Conservation (phyloP, 148 eudicot species). For the Cornus florida region DNA sequence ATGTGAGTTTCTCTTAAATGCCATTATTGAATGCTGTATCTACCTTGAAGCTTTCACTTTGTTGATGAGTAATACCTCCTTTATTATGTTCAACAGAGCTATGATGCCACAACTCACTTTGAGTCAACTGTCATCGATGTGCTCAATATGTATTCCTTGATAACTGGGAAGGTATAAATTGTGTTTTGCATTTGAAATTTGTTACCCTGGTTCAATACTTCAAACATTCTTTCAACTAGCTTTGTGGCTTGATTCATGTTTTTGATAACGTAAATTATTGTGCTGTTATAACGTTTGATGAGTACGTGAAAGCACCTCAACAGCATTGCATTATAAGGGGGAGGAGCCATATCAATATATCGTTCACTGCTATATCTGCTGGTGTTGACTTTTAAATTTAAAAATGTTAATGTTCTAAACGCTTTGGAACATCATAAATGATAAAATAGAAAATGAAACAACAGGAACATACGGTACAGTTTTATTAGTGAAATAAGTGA, state of each 20-base stretch:
- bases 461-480: not conserved
- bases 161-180: slow-evolving; percentile 84
- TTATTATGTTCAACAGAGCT: slow-evolving; percentile 49
- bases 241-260: not conserved
- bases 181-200: not conserved
- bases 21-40: slow-evolving; percentile 4
- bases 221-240: not conserved
- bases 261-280: too few relatives aligned
- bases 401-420: too few relatives aligned
- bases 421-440: not conserved
- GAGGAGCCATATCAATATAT: not conserved
- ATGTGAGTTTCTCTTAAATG: slow-evolving; percentile 40
- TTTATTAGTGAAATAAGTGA: not conserved
- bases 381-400: too few relatives aligned
- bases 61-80: not conserved
- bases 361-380: not conserved
- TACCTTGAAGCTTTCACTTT: not conserved
- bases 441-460: not conserved
- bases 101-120: slow-evolving; percentile 44
- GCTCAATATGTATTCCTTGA: slow-evolving; percentile 85
- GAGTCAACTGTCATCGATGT: slow-evolving; percentile 91
- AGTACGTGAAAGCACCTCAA: not conserved
- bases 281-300: not conserved
- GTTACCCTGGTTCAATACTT: not conserved
- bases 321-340: not conserved